These are phyloP conservation scores for Puccinia novopanici DNA, from an alignment of 1,284 basidiomycete species.

Conservation along the genomic window DNA sequence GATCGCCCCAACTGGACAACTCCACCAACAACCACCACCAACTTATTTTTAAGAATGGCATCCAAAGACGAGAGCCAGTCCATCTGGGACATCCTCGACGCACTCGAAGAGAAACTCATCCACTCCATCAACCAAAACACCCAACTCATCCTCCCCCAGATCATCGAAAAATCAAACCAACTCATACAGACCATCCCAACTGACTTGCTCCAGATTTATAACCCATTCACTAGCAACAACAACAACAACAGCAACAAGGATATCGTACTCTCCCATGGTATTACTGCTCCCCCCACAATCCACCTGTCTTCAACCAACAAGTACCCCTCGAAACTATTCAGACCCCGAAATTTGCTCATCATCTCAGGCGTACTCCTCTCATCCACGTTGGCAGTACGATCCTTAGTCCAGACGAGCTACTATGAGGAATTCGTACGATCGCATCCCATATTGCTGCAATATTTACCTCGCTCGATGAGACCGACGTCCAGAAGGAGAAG, in stretches of 20 bases:
- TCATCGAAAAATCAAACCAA: slow-evolving; percentile 36
- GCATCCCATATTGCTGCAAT: slow-evolving; percentile 15
- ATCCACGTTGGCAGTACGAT: neutral
- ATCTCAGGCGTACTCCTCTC: neutral
- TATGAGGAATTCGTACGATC: slow-evolving; percentile 5
- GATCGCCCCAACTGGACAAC: neutral
- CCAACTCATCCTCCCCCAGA: neutral
- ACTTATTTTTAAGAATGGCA: neutral
- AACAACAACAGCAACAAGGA: neutral
- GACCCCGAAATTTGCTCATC: neutral
- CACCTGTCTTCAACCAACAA: neutral
- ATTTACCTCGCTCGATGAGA: neutral
- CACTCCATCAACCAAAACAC: slow-evolving; percentile 13
- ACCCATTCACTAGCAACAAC: neutral
- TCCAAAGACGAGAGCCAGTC: slow-evolving; percentile 4
- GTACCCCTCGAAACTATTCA: neutral
- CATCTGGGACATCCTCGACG: slow-evolving; percentile 31
- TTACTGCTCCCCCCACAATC: neutral
- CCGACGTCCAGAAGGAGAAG: neutral
- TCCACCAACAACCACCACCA: neutral
- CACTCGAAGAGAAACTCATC: slow-evolving; percentile 19
- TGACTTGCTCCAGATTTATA: neutral
- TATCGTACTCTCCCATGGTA: neutral
- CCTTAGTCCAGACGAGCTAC: neutral
- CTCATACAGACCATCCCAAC: neutral